phyloP scores from a whole-genome alignment of 2,329 filamentous ascomycete species.

The Phoma sp. region DNA sequence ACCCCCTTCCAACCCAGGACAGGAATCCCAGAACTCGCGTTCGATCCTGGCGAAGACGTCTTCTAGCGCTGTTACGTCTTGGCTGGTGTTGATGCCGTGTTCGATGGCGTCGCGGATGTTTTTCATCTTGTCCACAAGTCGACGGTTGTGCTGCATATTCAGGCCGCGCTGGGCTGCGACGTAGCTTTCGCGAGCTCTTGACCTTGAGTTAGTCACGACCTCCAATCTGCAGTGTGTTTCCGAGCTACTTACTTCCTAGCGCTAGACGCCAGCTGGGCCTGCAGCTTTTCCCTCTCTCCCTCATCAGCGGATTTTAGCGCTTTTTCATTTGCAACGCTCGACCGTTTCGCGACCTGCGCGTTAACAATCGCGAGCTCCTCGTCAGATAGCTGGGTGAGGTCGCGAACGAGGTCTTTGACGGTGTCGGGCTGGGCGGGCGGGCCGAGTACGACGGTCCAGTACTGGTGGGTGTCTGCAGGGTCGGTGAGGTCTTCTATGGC shows the following conservation, averaged over 20 bases:
- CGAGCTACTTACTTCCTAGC: background rate
- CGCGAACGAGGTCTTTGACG: background rate
- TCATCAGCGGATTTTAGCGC: background rate
- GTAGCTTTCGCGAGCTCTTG: conserved; percentile 7
- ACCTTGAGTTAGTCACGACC: background rate
- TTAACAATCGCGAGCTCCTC: conserved; percentile 4
- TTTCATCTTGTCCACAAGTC: conserved; percentile 4
- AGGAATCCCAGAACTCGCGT: conserved; percentile 7
- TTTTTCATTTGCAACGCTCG: background rate
- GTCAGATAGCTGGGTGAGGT: conserved; percentile 4
- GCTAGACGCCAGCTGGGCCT: conserved; percentile 8
- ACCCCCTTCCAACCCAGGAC: background rate
- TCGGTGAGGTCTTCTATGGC: conserved; percentile 12
- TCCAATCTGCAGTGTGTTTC: too few species aligned
- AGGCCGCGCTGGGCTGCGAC: background rate
- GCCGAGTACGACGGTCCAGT: conserved; percentile 5
- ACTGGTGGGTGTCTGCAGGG: background rate
- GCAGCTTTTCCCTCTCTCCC: background rate
- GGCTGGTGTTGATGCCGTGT: background rate
- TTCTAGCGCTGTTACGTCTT: conserved; percentile 5
- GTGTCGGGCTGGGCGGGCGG: background rate
- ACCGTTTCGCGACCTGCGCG: background rate
- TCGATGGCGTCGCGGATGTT: conserved; percentile 11
- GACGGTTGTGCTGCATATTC: conserved; percentile 5
- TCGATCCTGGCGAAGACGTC: conserved; percentile 9